Conservation (phyloP, 495 filamentous ascomycete species). For the Trichoderma asperelloides region DNA sequence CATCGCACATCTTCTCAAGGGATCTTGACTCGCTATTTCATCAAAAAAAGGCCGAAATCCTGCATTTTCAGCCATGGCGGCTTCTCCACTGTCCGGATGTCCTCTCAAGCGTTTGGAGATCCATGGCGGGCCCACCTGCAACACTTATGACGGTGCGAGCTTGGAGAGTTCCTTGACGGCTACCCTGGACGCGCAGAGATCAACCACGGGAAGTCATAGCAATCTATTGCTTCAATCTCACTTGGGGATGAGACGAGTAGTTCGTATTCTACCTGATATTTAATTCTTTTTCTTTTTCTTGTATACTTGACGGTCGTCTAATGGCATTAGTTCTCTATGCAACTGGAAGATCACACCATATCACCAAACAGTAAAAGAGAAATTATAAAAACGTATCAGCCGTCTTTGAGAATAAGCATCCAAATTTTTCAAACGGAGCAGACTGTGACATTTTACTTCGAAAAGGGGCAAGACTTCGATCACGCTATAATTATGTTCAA, state of each 20-base stretch:
- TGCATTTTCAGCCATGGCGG: not conserved
- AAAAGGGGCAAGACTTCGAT: not conserved
- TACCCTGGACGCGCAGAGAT: not conserved
- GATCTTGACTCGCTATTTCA: not conserved
- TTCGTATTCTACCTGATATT: not conserved
- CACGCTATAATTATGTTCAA: not conserved
- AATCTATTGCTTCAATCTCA: not conserved
- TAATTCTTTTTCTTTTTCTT: not conserved
- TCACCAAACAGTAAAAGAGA: not conserved
- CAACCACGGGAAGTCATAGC: not conserved
- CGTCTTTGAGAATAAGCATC: not conserved
- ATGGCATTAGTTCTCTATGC: not conserved
- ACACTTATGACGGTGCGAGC: not conserved
- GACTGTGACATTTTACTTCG: not conserved
- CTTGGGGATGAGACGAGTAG: not conserved
- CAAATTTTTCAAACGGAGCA: not conserved
- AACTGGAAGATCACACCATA: not conserved
- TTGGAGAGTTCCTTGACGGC: not conserved
- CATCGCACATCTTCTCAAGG: not conserved
- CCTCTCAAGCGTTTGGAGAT: slow-evolving; percentile 1
- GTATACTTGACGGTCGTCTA: not conserved
- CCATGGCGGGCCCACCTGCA: not conserved
- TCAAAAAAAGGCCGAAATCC: not conserved
- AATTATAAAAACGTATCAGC: not conserved
- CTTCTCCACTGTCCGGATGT: not conserved